Conservation (phyloP, 202 grass and related monocot species). For the Hordeum pubiflorum region DNA sequence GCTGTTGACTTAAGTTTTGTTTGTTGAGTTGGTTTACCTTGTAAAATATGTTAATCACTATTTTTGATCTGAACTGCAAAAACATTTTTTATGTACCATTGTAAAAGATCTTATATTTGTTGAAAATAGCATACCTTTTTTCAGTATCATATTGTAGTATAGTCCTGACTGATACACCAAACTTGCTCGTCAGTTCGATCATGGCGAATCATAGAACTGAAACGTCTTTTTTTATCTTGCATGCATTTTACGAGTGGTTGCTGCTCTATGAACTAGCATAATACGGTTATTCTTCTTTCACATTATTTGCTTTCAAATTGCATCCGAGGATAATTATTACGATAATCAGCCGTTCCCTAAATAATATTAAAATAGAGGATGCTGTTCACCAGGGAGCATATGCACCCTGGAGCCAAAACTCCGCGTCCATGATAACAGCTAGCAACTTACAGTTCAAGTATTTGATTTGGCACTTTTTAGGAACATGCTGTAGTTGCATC, state of each 20-base stretch:
- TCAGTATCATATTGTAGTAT: neutral
- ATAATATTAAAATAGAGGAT: slow-evolving; percentile 4
- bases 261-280: neutral
- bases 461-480: slow-evolving; percentile 32
- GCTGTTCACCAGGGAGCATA: no score
- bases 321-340: neutral
- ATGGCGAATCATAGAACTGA: neutral
- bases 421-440: neutral
- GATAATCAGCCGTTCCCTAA: neutral
- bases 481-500: neutral
- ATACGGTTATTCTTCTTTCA: neutral
- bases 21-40: neutral
- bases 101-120: neutral
- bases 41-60: neutral
- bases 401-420: no score
- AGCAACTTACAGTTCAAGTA: slow-evolving; percentile 37
- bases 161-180: neutral
- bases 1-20: neutral
- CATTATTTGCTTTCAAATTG: neutral
- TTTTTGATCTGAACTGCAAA: neutral
- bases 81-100: neutral
- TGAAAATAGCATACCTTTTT: neutral
- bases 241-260: neutral
- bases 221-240: neutral
- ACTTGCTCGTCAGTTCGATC: neutral